Evolutionary conservation across 495 filamentous ascomycete species (phyloP), one percentile per base, ranked within the genome.

Genomic region (Penicillium chermesinum): DNA sequence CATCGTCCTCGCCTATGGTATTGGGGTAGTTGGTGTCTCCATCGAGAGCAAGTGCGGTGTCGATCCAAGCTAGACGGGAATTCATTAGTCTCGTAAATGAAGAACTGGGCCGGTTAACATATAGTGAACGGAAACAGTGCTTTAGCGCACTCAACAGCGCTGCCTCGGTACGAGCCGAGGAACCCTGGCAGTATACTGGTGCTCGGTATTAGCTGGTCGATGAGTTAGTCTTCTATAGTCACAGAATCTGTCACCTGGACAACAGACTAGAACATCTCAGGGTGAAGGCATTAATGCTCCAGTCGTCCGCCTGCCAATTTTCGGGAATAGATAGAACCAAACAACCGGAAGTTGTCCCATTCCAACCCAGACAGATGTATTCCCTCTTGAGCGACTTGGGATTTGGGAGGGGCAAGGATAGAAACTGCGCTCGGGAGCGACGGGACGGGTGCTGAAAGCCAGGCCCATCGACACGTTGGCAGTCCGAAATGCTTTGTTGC

Each of bases 131-230:
- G 54, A 53, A 27, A 73, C 59, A 50, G 63, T 69, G 37, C 70
- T 68, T 56, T 57, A 27, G 65, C 65, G 30, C 70, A 73, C 41
- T 73, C 70, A 1, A 73, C 64, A 6, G 70, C 62, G 36, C 65
- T 70, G 8, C 67, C 69, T 67, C 69, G 71, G 43, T 66, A 66
- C 48, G 67, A n/a, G n/a, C n/a, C n/a, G n/a, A n/a, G n/a, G n/a
- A n/a, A n/a, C n/a, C n/a, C n/a, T n/a, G n/a, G n/a, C n/a, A n/a
- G n/a, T n/a, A n/a, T n/a, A n/a, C n/a, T n/a, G n/a, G n/a, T n/a
- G n/a, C n/a, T n/a, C n/a, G n/a, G n/a, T n/a, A n/a, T n/a, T n/a
- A n/a, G n/a, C n/a, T n/a, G n/a, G n/a, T n/a, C n/a, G n/a, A n/a
- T n/a, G n/a, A n/a, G n/a, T n/a, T n/a, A n/a, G n/a, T n/a, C n/a